Evolutionary conservation across 805 yeast species (phyloP), one percentile per base, ranked within the genome.

Genomic region (Zygosaccharomyces lentus): DNA sequence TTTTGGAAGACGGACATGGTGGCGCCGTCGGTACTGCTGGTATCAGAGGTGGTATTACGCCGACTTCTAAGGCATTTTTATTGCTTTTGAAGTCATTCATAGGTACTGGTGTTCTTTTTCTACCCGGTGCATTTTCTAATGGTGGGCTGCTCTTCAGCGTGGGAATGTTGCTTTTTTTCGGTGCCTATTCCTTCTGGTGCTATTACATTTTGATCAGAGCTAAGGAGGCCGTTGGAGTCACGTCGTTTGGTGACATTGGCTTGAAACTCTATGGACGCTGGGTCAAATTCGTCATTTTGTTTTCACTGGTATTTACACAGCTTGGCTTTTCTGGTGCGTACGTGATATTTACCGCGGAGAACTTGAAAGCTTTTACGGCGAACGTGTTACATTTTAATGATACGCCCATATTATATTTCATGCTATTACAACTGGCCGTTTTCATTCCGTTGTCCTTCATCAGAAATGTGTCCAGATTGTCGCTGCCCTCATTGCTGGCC

Each of bases 211-310:
- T 86, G 42, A 77, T 82, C 6, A 68, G 69, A 45, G 65, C 88
- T 13, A 85, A 85, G 53, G 69, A 67, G 15, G 72, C 76, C 3
- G 76, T 85, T 0, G 73, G 73, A 6, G 88, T 84, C 1, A 72
- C 86, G 0, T 80, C 90, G n/a, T 86, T 86, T 66, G 87, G 87
- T 54, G 93, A 85, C 47, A 81, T 85, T 41, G 95, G 93, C 2
- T 55, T 64, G 21, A 73, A 67, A 37, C 65, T 84, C 21, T 85
- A 80, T 61, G 93, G 93, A 1, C 62, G 63, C 2, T 76, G 81
- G 75, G 70, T 86, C 71, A 87, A 81, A 60, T 67, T 73, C 37
- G 61, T 83, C 41, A 86, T 86, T 46, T 64, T 85, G 35, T 57
- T 72, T 10, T 82, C 91, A 1, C 75, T 86, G 45, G 77, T 83